Evolutionary conservation across 2,329 filamentous ascomycete genomes (phyloP), one percentile per base, ranked within the genome.

Genomic region (Cladosporium sp.): DNA sequence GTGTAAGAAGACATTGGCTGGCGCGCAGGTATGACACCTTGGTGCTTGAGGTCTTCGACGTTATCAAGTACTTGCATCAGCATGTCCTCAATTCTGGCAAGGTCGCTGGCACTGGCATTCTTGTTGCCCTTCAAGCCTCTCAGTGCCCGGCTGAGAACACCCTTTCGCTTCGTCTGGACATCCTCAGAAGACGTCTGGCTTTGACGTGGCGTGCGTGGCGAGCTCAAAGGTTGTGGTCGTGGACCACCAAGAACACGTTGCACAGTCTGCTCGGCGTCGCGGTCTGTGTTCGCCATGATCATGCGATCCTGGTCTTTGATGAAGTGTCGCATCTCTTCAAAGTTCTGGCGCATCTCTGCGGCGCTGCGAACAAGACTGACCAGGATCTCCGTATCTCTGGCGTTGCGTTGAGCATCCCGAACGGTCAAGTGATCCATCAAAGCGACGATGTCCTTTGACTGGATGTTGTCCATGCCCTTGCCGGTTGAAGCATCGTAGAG

Each of bases 401-500:
- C 94, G 74, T 94, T 97, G 59, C 94, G 87, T 75, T 97, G 93
- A 39, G 93, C 94, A 75, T 99, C 94, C 35, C 94, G 88, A 62
- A 97, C 94, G 71, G 95, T 97, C 61, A 99, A 86, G 73, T 99
- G 94, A 70, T 99, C 93, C 94, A 99, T 99, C 60, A 99, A 78
- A 22, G 93, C 91, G 62, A 99, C 89, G 66, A 99, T 95, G 69
- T 99, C 94, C 75, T 95, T 94, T 45, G 91, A 96, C 71, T 97
- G 88, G 52, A 99, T 97, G 48, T 88, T 83, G 64, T 97, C 92
- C 53, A 96, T 89, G 34, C 91, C 92, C 61, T 85, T 86, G 53
- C 93, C 93, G 1, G 90, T 96, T 3, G 92, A 83, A 59, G 90
- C 86, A 70, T 99, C 94, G 68, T 96, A 97, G 19, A 97, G 79